Percentiles rank a stretch among this genome's conserved stretches.
phyloP scores from a whole-genome alignment of 768 basidiomycete genomes.

The Termitomyces sp. region DNA sequence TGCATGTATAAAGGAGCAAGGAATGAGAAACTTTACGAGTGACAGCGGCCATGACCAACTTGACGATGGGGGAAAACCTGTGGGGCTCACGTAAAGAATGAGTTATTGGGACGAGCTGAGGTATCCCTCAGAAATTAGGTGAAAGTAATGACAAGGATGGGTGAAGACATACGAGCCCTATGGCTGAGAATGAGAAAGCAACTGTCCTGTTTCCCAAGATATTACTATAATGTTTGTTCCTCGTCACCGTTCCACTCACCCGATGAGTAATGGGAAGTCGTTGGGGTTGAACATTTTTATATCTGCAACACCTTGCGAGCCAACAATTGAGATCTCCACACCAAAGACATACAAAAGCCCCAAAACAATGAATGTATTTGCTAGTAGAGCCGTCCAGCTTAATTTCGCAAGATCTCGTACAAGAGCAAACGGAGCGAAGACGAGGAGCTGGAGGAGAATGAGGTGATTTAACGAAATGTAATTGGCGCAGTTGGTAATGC shows the following conservation, averaged over 20 bases:
- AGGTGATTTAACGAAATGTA: constrained; percentile 69
- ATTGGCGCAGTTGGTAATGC: constrained; percentile 70
- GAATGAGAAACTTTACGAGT: constrained; percentile 44
- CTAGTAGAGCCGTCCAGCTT: constrained; percentile 86
- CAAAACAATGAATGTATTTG: constrained; percentile 91
- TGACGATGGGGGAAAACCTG: constrained; percentile 85
- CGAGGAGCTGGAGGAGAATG: constrained; percentile 77
- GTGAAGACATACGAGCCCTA: constrained; percentile 66
- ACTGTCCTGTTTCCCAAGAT: constrained; percentile 65
- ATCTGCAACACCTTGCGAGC: constrained; percentile 67
- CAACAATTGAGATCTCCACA: constrained; percentile 73
- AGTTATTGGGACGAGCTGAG: constrained; percentile 87
- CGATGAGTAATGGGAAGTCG: constrained; percentile 89
- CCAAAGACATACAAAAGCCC: constrained; percentile 85
- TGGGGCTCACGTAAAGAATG: constrained; percentile 95
- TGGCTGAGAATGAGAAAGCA: constrained; percentile 97
- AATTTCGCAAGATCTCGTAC: constrained; percentile 94
- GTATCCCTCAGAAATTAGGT: background rate
- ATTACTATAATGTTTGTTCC: background rate
- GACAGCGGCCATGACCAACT: constrained; percentile 88
- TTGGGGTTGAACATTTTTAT: constrained; percentile 84
- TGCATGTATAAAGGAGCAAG: background rate
- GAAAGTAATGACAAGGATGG: background rate
- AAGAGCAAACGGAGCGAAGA: constrained; percentile 88
- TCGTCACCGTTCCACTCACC: constrained; percentile 37